A percentile compares a stretch with the other conserved stretches of the same genome.
These are phyloP conservation scores for Ceratobasidium theobromae DNA, from an alignment of 1,284 basidiomycete species.

Conservation along the genomic window DNA sequence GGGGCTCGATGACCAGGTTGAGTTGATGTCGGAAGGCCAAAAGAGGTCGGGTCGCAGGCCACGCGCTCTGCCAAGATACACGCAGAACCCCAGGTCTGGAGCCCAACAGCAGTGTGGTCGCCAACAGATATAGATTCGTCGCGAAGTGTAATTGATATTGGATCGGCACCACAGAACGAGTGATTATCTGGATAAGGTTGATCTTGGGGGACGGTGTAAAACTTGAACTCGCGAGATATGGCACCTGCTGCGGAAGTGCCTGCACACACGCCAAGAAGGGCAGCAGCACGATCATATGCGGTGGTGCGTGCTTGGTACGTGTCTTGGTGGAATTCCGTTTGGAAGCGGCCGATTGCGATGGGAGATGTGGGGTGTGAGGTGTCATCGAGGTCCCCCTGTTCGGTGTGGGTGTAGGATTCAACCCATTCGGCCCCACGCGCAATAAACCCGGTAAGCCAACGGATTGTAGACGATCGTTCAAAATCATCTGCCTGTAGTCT, in stretches of 20 bases:
- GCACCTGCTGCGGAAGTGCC: conserved; percentile 49
- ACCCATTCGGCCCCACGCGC: conserved; percentile 58
- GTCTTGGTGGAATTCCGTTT: not conserved
- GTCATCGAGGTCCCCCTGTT: conserved; percentile 42
- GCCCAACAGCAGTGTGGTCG: conserved; percentile 74
- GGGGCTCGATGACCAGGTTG: conserved; percentile 41
- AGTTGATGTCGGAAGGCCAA: conserved; percentile 44
- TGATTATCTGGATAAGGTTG: not conserved
- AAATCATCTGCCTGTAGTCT: conserved; percentile 54
- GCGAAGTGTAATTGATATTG: conserved; percentile 54
- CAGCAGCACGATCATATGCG: conserved; percentile 62
- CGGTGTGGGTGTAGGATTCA: conserved; percentile 37
- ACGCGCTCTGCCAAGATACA: conserved; percentile 81
- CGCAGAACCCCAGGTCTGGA: conserved; percentile 89
- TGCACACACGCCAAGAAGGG: conserved; percentile 59
- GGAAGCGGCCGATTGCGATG: not conserved
- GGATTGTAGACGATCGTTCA: conserved; percentile 65
- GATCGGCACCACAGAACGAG: conserved; percentile 27
- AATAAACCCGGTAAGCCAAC: conserved; percentile 69
- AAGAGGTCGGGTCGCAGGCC: conserved; percentile 57
- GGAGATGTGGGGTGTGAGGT: not conserved
- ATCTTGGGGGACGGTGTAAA: conserved; percentile 40
- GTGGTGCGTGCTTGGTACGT: conserved; percentile 42
- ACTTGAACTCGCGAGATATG: conserved; percentile 57
- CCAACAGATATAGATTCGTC: conserved; percentile 73